These are phyloP conservation scores for Apiotrichum domesticum DNA, from an alignment of 1,284 basidiomycete genomes.

Conservation along the genomic window DNA sequence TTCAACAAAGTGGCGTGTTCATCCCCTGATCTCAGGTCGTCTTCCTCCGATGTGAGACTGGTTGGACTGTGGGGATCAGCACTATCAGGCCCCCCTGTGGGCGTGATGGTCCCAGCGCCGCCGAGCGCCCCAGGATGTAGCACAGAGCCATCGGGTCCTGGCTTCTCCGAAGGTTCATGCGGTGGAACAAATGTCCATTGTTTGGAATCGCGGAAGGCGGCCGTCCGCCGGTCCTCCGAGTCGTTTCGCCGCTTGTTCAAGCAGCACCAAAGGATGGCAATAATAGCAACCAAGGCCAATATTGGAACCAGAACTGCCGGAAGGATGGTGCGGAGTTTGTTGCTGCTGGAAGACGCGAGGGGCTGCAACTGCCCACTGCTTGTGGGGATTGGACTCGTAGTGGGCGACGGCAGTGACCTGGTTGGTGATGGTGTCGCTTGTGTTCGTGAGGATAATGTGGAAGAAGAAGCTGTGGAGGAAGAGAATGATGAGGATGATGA, in stretches of 20 bases:
- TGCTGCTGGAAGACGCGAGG: too few species aligned
- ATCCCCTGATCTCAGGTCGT: not conserved
- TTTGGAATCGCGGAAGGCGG: not conserved
- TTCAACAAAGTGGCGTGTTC: not conserved
- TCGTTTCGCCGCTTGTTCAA: not conserved
- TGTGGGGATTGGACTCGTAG: not conserved
- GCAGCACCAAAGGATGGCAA: not conserved
- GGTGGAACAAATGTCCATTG: not conserved
- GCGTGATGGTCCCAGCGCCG: not conserved
- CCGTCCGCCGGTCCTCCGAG: not conserved
- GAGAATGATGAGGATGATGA: too few species aligned
- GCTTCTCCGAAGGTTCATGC: not conserved
- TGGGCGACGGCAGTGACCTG: not conserved
- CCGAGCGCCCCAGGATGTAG: too few species aligned
- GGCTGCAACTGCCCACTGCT: too few species aligned
- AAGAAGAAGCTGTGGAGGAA: too few species aligned
- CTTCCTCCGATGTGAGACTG: not conserved
- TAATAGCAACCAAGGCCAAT: not conserved
- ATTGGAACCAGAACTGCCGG: slow-evolving; percentile 3
- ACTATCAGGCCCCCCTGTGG: not conserved
- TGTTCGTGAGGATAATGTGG: too few species aligned
- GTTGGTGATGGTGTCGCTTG: not conserved
- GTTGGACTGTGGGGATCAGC: not conserved
- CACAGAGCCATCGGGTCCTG: not conserved
- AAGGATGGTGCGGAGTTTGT: not conserved